Base-by-base conservation (phyloP, 345 rosid species). In the Hypericum perforatum region DNA sequence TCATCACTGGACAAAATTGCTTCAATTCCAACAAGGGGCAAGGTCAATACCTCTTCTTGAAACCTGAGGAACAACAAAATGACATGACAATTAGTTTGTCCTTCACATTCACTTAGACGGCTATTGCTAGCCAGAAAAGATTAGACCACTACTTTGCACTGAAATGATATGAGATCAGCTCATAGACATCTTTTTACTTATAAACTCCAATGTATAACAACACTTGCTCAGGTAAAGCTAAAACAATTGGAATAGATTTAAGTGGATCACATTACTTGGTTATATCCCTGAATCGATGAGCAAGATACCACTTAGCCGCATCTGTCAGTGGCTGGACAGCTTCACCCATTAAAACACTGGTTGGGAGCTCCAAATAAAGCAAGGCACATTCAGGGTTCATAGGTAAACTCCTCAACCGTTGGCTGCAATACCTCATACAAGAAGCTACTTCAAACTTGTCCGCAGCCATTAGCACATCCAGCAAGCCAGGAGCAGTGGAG, bases 371-470 rank as follows among this genome's bases (percentile, higher is more conserved):
- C 63, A 94, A 75, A 74, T 94, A 94, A 45, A 94, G 94, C 79
- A 94, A 65, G 5, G 99, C 97, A 7, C 95, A 94, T 44, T 94
- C 97, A 4, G 97, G 94, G 3, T 89, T 89, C 97, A 94, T 94
- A 48, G 86, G 70, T 69, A 79, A 57, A 53, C 76, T 85, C 22
- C 97, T 82, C 63, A 94, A 70, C 14, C 75, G 72, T 40, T 83
- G 76, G 71, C 95, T 85, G 74, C 99, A 89, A 53, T 84, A 76
- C 66, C 95, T 82, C 97, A 94, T 89, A 77, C 99, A 94, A n/a
- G 99, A 89, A 52, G 94, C 95, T 64, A 94, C 99, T 77, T 94
- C 95, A 66, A 94, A 94, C 72, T 94, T 94, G 69, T 94, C 99
- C 11, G 99, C 97, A 69, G 97, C 95, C 99, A 94, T 94, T 39